Base-by-base conservation (phyloP, 2,329 filamentous ascomycete genomes). In the Stachybotrys chartarum region DNA sequence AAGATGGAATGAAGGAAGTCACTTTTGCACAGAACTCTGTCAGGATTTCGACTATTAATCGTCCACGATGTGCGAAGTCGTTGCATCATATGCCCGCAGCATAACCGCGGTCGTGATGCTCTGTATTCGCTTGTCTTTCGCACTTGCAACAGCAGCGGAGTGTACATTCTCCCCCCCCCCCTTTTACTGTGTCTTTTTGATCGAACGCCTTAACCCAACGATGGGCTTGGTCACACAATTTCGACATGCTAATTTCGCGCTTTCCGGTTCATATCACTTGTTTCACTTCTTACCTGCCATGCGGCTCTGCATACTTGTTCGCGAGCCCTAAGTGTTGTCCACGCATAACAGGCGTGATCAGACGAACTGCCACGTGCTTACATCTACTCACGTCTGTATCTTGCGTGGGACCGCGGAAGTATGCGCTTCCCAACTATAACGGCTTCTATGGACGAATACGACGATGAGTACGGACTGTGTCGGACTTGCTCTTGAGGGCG, bases 121-220 rank as follows among this genome's bases (percentile, higher is more conserved):
- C 8, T 14, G 14, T 42, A 14, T 14, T 42, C 35, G 35, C 14
- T 42, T 42, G 35, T 6, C 35, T 42, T 14, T 42, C 3, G 35
- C 35, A 42, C 14, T 14, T 10, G 35, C 35, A 42, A 42, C 35
- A 3, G 8, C 35, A 42, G 14, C 35, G 10, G 8, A 42, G 8
- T 42, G 14, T 14, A 42, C 8, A 10, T 42, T 42, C 4, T 4
- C 24, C 35, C 35, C 35, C 14, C 4, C 24, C 24, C 35, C 35
- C 35, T 6, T 10, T 14, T n/a, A 30, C 30, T 18, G 16, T 35
- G 44, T 10, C 35, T 42, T 10, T 42, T 14, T 42, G 14, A 42
- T 42, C 10, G 35, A 42, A 10, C 14, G 48, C 57, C 16, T 56
- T 49, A 14, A 47, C 60, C 18, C 58, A 58, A 46, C 53, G 48